Evolutionary conservation across 1,139 yeast genomes (phyloP).

Genomic region (Scheffersomyces parashehatae): DNA sequence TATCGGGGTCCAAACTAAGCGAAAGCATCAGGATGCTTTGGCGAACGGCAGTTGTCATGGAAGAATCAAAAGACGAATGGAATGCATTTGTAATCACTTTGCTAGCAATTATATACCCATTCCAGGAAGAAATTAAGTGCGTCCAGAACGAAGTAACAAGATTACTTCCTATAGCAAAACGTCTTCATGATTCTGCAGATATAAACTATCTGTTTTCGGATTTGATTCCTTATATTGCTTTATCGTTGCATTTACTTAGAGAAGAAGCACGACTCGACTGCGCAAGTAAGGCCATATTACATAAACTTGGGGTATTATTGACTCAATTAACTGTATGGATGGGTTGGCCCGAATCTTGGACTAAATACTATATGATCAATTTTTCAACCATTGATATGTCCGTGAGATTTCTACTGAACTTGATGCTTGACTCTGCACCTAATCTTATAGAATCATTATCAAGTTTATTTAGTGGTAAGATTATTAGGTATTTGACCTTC

Average conservation of each 20-base stretch:
- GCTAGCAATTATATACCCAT: conserved; percentile 49
- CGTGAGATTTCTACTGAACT: conserved; percentile 39
- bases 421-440: conserved; percentile 53
- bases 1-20: conserved; percentile 59
- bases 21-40: conserved; percentile 64
- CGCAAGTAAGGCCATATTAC: conserved; percentile 35
- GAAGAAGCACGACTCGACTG: conserved; percentile 73
- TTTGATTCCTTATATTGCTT: conserved; percentile 60
- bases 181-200: conserved; percentile 24
- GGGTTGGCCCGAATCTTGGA: conserved; percentile 78
- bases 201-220: conserved; percentile 44
- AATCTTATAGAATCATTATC: conserved; percentile 54
- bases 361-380: conserved; percentile 50
- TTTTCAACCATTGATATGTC: conserved; percentile 21
- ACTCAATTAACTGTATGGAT: conserved; percentile 64
- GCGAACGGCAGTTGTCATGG: conserved; percentile 55
- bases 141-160: conserved; percentile 37
- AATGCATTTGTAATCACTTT: conserved; percentile 56
- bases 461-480: conserved; percentile 47
- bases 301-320: conserved; percentile 53
- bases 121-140: conserved; percentile 20
- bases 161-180: conserved; percentile 39
- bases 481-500: conserved; percentile 61
- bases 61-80: conserved; percentile 57
- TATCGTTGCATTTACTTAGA: conserved; percentile 71